phyloP scores from a whole-genome alignment of 148 eudicot species.

The Camellia granthamiana region DNA sequence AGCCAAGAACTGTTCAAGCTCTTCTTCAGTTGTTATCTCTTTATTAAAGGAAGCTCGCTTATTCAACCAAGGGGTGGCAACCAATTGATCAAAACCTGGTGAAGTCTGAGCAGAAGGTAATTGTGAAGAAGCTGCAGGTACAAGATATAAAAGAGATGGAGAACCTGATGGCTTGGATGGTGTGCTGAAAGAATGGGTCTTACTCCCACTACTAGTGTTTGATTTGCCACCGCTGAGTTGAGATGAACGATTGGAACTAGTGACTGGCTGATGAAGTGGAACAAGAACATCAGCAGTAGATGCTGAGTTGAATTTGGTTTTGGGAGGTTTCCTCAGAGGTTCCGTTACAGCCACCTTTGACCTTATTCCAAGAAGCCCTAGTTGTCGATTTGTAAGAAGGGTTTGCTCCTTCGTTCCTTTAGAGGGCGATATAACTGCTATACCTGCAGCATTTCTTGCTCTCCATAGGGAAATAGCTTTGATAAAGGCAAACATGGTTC shows the following conservation, averaged over 20 bases:
- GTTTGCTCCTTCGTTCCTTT: slow-evolving; percentile 46
- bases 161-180: slow-evolving; percentile 71
- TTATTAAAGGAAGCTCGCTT: slow-evolving; percentile 60
- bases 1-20: slow-evolving; percentile 73
- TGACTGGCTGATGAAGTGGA: slow-evolving; percentile 66
- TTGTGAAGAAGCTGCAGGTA: slow-evolving; percentile 53
- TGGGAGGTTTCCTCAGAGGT: slow-evolving; percentile 64
- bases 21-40: slow-evolving; percentile 75
- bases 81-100: slow-evolving; percentile 47
- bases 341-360: slow-evolving; percentile 39
- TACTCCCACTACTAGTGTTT: slow-evolving; percentile 43
- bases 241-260: slow-evolving; percentile 42
- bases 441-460: slow-evolving; percentile 33
- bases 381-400: slow-evolving; percentile 62
- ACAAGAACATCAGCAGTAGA: slow-evolving; percentile 57
- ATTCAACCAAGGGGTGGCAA: slow-evolving; percentile 79
- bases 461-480: slow-evolving; percentile 56
- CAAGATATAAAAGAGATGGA: slow-evolving; percentile 52
- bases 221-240: slow-evolving; percentile 57
- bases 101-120: slow-evolving; percentile 52
- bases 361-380: slow-evolving; percentile 65
- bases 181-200: slow-evolving; percentile 43
- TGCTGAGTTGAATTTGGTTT: slow-evolving; percentile 43
- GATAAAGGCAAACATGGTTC: slow-evolving; percentile 58
- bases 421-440: slow-evolving; percentile 31